Conservation (phyloP, 768 basidiomycete species). For the Boletus barrowsii region DNA sequence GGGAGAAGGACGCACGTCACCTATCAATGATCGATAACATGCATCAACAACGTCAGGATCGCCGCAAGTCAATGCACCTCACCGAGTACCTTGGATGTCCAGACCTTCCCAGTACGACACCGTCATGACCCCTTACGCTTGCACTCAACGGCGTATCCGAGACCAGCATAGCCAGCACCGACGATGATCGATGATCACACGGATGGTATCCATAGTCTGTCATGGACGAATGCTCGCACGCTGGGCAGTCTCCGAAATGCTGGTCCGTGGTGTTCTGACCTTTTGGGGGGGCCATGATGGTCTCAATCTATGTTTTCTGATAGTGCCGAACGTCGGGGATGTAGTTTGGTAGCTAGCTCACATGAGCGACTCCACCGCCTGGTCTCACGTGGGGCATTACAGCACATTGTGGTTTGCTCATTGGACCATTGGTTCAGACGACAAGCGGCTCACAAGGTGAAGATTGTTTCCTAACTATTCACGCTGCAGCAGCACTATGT, state of each 20-base stretch:
- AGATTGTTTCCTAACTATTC: too few species aligned
- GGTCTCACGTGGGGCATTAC: neutral
- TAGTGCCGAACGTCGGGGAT: neutral
- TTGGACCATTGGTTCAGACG: too few species aligned
- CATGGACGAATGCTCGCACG: neutral
- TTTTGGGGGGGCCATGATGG: neutral
- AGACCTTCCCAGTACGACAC: constrained; percentile 24
- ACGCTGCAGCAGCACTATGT: too few species aligned
- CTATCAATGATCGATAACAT: neutral
- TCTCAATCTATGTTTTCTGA: neutral
- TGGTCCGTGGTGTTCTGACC: neutral
- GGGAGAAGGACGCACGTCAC: neutral
- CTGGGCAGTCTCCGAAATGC: neutral
- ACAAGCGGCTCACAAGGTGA: too few species aligned
- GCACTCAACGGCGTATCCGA: constrained; percentile 30
- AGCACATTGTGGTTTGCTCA: neutral
- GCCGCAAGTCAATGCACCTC: neutral
- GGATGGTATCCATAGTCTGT: neutral
- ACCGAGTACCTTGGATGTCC: constrained; percentile 17
- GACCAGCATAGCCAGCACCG: constrained; percentile 29
- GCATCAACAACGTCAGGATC: neutral
- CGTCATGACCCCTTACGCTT: constrained; percentile 25
- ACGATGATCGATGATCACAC: constrained; percentile 21
- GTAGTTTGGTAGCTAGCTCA: neutral
- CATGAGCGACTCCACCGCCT: too few species aligned